A percentile compares a stretch with the other conserved stretches of the same genome.
Evolutionary conservation across 441 rosid species (phyloP).

Genomic region (Rhodomyrtus psidioides): DNA sequence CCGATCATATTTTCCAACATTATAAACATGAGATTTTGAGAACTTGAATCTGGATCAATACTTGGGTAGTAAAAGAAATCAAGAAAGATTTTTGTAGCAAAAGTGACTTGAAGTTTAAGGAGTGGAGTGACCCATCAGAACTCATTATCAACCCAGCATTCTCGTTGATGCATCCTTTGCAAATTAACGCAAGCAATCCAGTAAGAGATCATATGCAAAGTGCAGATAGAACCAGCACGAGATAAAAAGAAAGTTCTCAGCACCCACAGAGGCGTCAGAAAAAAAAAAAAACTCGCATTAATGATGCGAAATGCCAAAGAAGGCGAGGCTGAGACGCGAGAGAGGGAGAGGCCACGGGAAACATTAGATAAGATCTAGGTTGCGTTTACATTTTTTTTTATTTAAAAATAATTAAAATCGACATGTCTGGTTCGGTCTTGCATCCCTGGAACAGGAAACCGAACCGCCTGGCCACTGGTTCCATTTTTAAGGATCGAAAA

Average conservation of each 20-base stretch:
- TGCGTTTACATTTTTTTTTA: no score
- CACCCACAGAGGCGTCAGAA: not conserved
- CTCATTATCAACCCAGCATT: not conserved
- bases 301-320: not conserved
- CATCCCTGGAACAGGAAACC: no score
- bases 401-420: no score
- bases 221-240: not conserved
- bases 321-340: no score
- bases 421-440: rapidly evolving
- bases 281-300: not conserved
- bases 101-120: not conserved
- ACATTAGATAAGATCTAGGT: no score
- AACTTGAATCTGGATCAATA: not conserved
- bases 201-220: not conserved
- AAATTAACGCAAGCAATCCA: not conserved
- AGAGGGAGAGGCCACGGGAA: no score
- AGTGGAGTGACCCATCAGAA: not conserved
- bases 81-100: not conserved
- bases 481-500: no score
- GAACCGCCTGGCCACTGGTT: no score
- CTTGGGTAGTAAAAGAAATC: not conserved
- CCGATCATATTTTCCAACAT: no score
- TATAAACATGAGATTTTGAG: not conserved
- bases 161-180: not conserved
- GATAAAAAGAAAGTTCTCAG: not conserved